Base-by-base conservation (phyloP, 768 basidiomycete species). In the Phylloporus rhodoxanthus region DNA sequence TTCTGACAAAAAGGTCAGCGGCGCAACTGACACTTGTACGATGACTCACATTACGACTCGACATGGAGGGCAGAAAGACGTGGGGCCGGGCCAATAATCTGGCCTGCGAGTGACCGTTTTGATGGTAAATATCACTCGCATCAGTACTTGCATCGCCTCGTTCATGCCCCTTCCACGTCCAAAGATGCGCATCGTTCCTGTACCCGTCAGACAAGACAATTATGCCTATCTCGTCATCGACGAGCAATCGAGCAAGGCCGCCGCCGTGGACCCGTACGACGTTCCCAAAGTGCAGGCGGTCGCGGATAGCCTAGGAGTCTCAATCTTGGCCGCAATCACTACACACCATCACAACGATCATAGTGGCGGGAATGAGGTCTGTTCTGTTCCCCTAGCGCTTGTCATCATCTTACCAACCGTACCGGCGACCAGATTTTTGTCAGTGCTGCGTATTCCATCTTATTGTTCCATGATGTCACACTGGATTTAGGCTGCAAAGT, bases 261-360 rank as follows among this genome's bases (percentile, higher is more conserved):
- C 87, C 0, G 86, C 80, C 0, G 77, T 94, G 51, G 91, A 93
- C 65, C 82, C 86, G 0, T 92, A 76, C 63, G 87, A 92, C 57
- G 79, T 90, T 0, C 62, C 75, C 38, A 88, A 84, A 61, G 81
- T 93, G 3, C 62, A 74, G 30, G 77, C 73, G 0, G 80, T 78
- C 1, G 91, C 88, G 2, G 68, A 81, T 37, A 67, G 71, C 9
- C 76, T 79, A 33, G 81, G 75, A 8, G 85, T 91, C 21, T 64
- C 76, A 40, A 75, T 93, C 49, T 74, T 87, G 30, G 84, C 87
- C 34, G 77, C 72, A 20, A 75, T 98, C 57, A 96, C 91, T 11
- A 98, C 95, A 2, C 95, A 96, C 68, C 91, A 93, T 67, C 94
- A 96, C 66, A 60, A 75, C 55, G 94, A 97, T 70, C 92, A 93